phyloP scores from a whole-genome alignment of 176 grass and related monocot genomes.

The Aechmea fasciata region DNA sequence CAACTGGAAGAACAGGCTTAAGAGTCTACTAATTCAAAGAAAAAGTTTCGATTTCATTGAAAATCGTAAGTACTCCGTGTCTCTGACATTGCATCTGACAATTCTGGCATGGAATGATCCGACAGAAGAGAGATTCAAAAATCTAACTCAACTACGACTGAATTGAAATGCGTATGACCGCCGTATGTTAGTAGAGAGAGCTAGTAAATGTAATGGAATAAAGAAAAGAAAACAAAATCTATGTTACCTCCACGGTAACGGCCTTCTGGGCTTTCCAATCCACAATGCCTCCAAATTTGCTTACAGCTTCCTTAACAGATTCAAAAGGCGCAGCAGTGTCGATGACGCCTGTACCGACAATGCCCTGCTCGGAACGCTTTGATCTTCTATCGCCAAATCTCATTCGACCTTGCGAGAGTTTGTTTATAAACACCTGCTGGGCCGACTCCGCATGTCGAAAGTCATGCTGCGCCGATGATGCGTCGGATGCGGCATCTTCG shows the following conservation, averaged over 20 bases:
- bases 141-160: too few relatives aligned
- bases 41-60: too few relatives aligned
- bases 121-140: too few relatives aligned
- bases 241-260: slow-evolving; percentile 34
- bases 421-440: background rate
- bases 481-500: background rate
- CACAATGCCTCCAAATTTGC: slow-evolving; percentile 75
- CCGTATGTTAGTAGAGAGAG: too few relatives aligned
- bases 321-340: slow-evolving; percentile 72
- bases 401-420: slow-evolving; percentile 18
- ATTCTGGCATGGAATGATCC: too few relatives aligned
- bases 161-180: too few relatives aligned
- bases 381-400: slow-evolving; percentile 30
- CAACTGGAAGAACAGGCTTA: too few relatives aligned
- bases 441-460: too few relatives aligned
- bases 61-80: too few relatives aligned
- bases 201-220: background rate
- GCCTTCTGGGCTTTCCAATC: slow-evolving; percentile 43
- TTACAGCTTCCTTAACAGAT: slow-evolving; percentile 75
- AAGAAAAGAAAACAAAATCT: background rate
- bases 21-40: too few relatives aligned
- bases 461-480: background rate
- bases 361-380: slow-evolving; percentile 33
- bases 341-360: slow-evolving; percentile 34
- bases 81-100: too few relatives aligned